Conservation (phyloP, 116 monocot genomes). For the Posidonia oceanica region DNA sequence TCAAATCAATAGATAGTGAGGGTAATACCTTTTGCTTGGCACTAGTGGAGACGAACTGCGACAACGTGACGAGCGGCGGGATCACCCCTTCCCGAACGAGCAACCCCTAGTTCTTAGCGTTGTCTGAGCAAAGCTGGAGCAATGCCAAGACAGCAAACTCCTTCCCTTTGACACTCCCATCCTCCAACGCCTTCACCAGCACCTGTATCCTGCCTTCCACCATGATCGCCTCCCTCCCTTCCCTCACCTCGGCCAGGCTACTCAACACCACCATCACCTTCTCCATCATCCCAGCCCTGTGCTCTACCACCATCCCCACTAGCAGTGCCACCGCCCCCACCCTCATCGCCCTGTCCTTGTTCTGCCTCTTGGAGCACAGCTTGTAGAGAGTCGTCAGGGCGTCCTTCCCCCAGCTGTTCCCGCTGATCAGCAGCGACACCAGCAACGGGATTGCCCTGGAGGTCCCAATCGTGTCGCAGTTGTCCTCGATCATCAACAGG, state of each 20-base stretch:
- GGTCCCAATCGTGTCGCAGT: constrained; percentile 55
- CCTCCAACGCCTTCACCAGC: constrained; percentile 79
- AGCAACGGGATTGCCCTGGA: constrained; percentile 79
- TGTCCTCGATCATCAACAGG: constrained; percentile 81
- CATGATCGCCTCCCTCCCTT: constrained; percentile 62
- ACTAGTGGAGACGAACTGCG: constrained; percentile 58
- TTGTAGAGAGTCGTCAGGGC: constrained; percentile 84
- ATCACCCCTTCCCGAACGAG: constrained; percentile 87
- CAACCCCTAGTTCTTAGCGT: constrained; percentile 28
- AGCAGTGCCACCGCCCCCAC: constrained; percentile 70
- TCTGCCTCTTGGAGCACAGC: constrained; percentile 59
- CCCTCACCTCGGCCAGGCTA: constrained; percentile 45
- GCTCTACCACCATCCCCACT: constrained; percentile 46
- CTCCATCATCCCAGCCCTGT: constrained; percentile 56
- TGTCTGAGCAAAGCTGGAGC: constrained; percentile 69
- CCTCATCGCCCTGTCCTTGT: constrained; percentile 77
- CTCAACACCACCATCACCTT: constrained; percentile 88
- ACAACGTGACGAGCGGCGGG: constrained; percentile 79
- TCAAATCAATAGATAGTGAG: too few species aligned
- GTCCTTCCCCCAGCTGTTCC: constrained; percentile 78
- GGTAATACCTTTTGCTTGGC: constrained; percentile 69
- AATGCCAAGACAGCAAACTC: constrained; percentile 78
- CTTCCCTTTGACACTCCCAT: constrained; percentile 50
- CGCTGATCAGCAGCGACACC: constrained; percentile 55
- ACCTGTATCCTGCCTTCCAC: constrained; percentile 70